These are phyloP conservation scores for Monilinia fructicola DNA, from an alignment of 2,329 filamentous ascomycete species.

Conservation along the genomic window DNA sequence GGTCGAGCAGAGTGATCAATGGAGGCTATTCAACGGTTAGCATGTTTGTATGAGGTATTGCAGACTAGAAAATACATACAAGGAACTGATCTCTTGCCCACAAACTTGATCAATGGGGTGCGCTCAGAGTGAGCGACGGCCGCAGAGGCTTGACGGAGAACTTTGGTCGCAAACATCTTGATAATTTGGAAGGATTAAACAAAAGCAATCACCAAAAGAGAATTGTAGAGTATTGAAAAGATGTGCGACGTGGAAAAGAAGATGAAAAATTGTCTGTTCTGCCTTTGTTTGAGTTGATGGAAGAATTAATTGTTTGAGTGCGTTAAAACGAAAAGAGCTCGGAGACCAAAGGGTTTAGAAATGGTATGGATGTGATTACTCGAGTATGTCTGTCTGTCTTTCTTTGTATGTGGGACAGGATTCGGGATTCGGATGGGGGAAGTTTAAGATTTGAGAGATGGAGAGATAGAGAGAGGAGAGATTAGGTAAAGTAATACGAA, in stretches of 20 bases:
- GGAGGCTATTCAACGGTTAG: constrained; percentile 44
- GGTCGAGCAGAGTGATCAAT: constrained; percentile 58
- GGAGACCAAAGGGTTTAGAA: constrained; percentile 13
- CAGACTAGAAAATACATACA: constrained; percentile 36
- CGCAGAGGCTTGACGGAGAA: constrained; percentile 41
- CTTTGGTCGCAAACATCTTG: constrained; percentile 44
- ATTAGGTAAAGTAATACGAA: too few species aligned
- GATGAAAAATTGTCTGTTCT: neutral
- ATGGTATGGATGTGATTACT: neutral
- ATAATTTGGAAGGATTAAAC: constrained; percentile 7
- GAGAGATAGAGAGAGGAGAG: too few species aligned
- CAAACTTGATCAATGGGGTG: constrained; percentile 45
- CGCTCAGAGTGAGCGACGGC: constrained; percentile 40
- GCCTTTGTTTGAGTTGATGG: constrained; percentile 18
- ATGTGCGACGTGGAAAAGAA: constrained; percentile 9
- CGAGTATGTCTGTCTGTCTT: too few species aligned
- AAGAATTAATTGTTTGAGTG: neutral
- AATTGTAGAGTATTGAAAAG: neutral
- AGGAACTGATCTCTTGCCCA: constrained; percentile 44
- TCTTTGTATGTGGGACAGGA: constrained; percentile 5
- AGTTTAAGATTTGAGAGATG: too few species aligned
- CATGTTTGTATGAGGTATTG: neutral
- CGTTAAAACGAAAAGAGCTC: neutral
- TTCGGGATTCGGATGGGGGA: constrained; percentile 6
- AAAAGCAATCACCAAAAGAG: constrained; percentile 6